A percentile compares a stretch with the other conserved stretches of the same genome.
phyloP scores from a whole-genome alignment of 495 filamentous ascomycete species.

The Hypoxylon rickii region DNA sequence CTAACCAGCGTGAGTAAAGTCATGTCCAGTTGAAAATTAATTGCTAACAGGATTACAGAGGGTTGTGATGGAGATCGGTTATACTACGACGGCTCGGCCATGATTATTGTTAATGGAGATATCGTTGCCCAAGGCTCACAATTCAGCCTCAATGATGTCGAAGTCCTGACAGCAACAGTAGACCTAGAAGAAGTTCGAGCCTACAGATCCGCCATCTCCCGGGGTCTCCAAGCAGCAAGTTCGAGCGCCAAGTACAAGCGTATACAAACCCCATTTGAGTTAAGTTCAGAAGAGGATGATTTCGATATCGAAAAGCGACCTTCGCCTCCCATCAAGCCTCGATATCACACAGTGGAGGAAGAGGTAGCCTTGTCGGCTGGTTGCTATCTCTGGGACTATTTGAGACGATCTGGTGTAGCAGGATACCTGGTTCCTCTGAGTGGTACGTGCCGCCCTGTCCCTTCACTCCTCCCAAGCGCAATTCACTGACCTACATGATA shows the following conservation, averaged over 20 bases:
- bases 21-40: slow-evolving; percentile 14
- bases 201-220: slow-evolving; percentile 53
- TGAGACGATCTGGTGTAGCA: slow-evolving; percentile 64
- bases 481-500: slow-evolving; percentile 48
- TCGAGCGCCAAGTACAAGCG: slow-evolving; percentile 39
- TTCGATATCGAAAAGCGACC: slow-evolving; percentile 36
- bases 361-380: slow-evolving; percentile 74
- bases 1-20: slow-evolving; percentile 25
- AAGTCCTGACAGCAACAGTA: slow-evolving; percentile 76
- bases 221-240: slow-evolving; percentile 58
- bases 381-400: slow-evolving; percentile 87
- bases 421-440: slow-evolving; percentile 62
- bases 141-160: slow-evolving; percentile 75
- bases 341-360: slow-evolving; percentile 69
- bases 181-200: slow-evolving; percentile 74
- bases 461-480: neutral
- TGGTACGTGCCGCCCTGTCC: slow-evolving; percentile 4
- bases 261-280: slow-evolving; percentile 46
- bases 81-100: slow-evolving; percentile 63
- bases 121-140: slow-evolving; percentile 71
- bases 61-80: slow-evolving; percentile 32
- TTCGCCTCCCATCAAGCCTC: slow-evolving; percentile 41
- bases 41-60: slow-evolving; percentile 55
- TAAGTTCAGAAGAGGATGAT: slow-evolving; percentile 45
- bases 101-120: slow-evolving; percentile 75